Base-by-base conservation (phyloP, 306 rosid genomes). In the Vachellia pachyceras region DNA sequence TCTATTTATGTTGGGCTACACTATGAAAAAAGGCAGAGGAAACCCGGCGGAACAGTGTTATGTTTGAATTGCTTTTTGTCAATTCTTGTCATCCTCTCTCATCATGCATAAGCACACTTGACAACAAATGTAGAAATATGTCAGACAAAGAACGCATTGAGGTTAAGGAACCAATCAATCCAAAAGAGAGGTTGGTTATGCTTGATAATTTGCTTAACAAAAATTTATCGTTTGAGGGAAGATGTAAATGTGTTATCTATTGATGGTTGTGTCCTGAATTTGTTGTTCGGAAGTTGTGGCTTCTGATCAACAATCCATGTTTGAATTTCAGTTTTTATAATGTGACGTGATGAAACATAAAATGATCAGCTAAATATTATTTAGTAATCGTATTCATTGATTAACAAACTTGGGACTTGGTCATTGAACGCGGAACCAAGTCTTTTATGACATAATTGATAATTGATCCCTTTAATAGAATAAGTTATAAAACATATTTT, bases 1-100 rank as follows among this genome's bases (percentile, higher is more conserved):
- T 69, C 45, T 69, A 12, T 80, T 74, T 60, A 65, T 45, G 14
- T 69, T 20, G 73, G 54, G 18, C 54, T 64, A 15, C 0, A 4
- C 15, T 68, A 8, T 39, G 13, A 71, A 47, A 68, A 83, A 50
- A 95, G 99, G 86, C 90, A 8, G 94, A 93, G 83, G 98, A 96
- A 81, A 86, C 22, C 42, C 84, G 91, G 36, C 84, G 99, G 79
- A 93, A 96, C 77, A 91, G 97, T 69, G 55, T 85, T 50, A 93
- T 89, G 98, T 90, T 89, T 6, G 97, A 96, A 84, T 79, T 96
- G 92, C 93, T 96, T 74, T 96, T 92, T 82, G 98, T 96, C 77
- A 87, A 90, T 79, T 93, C 96, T 9, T 90, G 94, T 75, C 99
- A 93, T 87, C 97, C 99, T 61, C 98, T 95, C 65, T 95, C 98